These are phyloP conservation scores for Fusarium compactum DNA, from an alignment of 2,329 filamentous ascomycete genomes.

Conservation along the genomic window DNA sequence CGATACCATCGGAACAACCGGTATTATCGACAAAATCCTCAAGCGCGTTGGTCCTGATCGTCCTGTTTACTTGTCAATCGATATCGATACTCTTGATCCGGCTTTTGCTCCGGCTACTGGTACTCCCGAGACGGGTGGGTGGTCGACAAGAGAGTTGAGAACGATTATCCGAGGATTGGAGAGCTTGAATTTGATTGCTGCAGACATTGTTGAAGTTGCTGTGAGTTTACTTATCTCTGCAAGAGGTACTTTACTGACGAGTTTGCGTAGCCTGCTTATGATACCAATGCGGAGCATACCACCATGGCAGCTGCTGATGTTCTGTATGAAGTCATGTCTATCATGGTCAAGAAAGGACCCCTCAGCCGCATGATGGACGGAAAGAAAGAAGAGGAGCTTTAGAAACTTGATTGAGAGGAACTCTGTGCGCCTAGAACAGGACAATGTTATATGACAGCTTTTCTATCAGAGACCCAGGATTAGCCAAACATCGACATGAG, in stretches of 20 bases:
- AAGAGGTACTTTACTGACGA: too few relatives aligned
- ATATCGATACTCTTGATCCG: constrained; percentile 87
- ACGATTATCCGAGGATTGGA: constrained; percentile 78
- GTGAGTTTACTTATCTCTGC: too few relatives aligned
- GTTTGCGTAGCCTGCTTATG: constrained; percentile 68
- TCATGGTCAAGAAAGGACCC: constrained; percentile 85
- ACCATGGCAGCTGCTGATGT: constrained; percentile 80
- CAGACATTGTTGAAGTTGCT: constrained; percentile 78
- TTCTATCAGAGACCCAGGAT: constrained; percentile 7
- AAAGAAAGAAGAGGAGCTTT: constrained; percentile 22
- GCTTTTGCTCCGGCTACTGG: constrained; percentile 82
- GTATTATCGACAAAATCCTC: constrained; percentile 82
- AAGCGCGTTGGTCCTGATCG: constrained; percentile 78
- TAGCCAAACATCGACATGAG: too few relatives aligned
- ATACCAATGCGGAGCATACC: constrained; percentile 78
- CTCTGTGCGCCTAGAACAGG: constrained; percentile 23
- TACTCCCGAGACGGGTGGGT: constrained; percentile 81
- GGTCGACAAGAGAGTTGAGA: constrained; percentile 78
- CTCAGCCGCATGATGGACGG: constrained; percentile 62
- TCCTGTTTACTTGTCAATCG: constrained; percentile 84
- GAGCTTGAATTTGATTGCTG: constrained; percentile 75
- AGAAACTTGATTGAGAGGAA: rapidly evolving
- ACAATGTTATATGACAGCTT: constrained; percentile 48
- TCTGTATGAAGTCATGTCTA: constrained; percentile 81
- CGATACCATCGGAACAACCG: constrained; percentile 67